Conservation (phyloP, 768 basidiomycete species). For the Tricholoma flavovirens region DNA sequence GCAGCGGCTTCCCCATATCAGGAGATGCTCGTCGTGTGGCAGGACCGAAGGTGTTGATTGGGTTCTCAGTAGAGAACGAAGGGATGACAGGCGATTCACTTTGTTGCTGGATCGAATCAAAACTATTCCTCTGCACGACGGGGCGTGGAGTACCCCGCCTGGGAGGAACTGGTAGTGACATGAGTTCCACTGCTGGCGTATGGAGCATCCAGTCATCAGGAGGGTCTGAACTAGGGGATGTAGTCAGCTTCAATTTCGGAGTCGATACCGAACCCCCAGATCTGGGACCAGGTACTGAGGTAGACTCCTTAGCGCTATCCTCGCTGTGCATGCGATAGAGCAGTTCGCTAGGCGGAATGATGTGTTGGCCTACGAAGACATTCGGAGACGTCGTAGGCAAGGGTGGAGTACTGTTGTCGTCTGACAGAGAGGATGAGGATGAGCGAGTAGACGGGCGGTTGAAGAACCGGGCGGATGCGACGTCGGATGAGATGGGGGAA, state of each 20-base stretch:
- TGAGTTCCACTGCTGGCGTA: conserved; percentile 30
- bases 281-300: not conserved
- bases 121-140: conserved; percentile 3
- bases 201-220: conserved; percentile 29
- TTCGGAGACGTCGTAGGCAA: not conserved
- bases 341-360: conserved; percentile 52
- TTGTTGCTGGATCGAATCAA: conserved; percentile 2
- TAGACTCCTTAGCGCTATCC: conserved; percentile 3
- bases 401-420: conserved; percentile 33
- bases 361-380: conserved; percentile 34
- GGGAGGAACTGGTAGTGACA: conserved; percentile 36
- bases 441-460: conserved; percentile 40
- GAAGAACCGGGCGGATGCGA: conserved; percentile 50
- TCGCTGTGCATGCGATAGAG: conserved; percentile 35
- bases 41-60: conserved; percentile 40
- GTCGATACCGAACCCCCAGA: not conserved
- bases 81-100: conserved; percentile 41
- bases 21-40: conserved; percentile 2
- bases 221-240: not conserved
- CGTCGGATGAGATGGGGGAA: conserved; percentile 56
- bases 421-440: conserved; percentile 46
- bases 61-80: conserved; percentile 40
- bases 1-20: conserved; percentile 11
- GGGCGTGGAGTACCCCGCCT: conserved; percentile 15
- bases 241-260: conserved; percentile 4